These are phyloP conservation scores for Prunus padus DNA, from an alignment of 306 rosid genomes.

Conservation along the genomic window DNA sequence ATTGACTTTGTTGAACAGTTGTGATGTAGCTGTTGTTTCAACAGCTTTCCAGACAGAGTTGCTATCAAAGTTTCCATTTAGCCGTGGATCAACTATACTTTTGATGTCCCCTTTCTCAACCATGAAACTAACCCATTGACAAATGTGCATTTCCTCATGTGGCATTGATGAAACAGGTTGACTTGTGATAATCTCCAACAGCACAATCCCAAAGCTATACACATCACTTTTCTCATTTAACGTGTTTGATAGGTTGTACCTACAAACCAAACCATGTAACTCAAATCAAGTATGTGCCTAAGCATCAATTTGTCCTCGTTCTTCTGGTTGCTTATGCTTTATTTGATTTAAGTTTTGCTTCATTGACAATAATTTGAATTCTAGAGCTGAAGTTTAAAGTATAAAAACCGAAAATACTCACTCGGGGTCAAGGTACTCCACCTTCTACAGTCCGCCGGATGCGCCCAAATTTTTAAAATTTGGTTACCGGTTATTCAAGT, in stretches of 20 bases:
- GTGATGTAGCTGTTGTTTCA: slow-evolving; percentile 30
- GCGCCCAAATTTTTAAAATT: too few species aligned
- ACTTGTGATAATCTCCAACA: slow-evolving; percentile 50
- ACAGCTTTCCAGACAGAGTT: slow-evolving; percentile 41
- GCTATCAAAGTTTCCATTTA: slow-evolving; percentile 27
- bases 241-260: slow-evolving; percentile 34
- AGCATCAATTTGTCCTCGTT: neutral
- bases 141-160: slow-evolving; percentile 28
- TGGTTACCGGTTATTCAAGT: too few species aligned
- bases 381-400: neutral
- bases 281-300: neutral
- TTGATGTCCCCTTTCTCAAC: slow-evolving; percentile 38
- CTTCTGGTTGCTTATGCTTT: neutral
- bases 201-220: slow-evolving; percentile 55
- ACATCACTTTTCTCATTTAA: slow-evolving; percentile 58
- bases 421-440: slow-evolving; percentile 27
- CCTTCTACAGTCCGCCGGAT: too few species aligned
- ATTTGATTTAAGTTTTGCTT: too few species aligned
- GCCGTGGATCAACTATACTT: slow-evolving; percentile 40
- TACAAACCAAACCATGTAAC: slow-evolving; percentile 15
- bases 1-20: slow-evolving; percentile 20
- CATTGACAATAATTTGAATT: neutral
- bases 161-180: slow-evolving; percentile 19
- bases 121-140: slow-evolving; percentile 37
- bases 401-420: slow-evolving; percentile 20